Base-by-base conservation (phyloP, 148 eudicot species). In the Spergularia bocconei region DNA sequence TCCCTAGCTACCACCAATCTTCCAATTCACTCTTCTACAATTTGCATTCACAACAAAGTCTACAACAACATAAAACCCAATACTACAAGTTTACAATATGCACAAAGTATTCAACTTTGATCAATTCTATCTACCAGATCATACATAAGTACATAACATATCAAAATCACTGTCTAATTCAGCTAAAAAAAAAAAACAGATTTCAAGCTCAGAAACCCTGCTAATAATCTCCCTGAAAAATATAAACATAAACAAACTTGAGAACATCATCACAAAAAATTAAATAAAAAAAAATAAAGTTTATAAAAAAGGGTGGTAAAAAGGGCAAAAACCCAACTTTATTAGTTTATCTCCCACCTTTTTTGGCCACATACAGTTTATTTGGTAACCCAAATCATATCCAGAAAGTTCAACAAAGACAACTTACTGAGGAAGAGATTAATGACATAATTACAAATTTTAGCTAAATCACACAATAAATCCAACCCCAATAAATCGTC, bases 341-440 rank as follows among this genome's bases (percentile, higher is more conserved):
- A n/a, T n/a, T n/a, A n/a, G n/a, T n/a, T n/a, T n/a, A 39, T 70
- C n/a, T 36, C 39, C 52, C 47, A 39, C 13, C 54, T 54, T 41
- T 77, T 65, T 64, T 33, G 19, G 62, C 55, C 79, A 74, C 63
- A 67, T 52, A 81, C 53, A 44, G 72, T 75, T 38, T 67, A 59
- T 60, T 53, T 78, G 74, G 79, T 86, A 81, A 82, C 74, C 81
- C 62, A 75, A 72, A 51, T 77, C 62, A 71, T 60, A 79, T 67
- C 79, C 54, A 77, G 77, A 83, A 83, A 69, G 79, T 73, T 53
- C 84, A 82, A 84, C 76, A 63, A 59, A 65, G 60, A 60, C 61
- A 84, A 67, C 13, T 77, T 73, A 73, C 57, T 29, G 52, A 67
- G 58, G 58, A 73, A 72, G 29, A 61, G 70, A 71, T 81, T 63